A percentile compares a stretch with the other conserved stretches of the same genome.
phyloP scores from a whole-genome alignment of 495 filamentous ascomycete species.

The Monascus purpureus region DNA sequence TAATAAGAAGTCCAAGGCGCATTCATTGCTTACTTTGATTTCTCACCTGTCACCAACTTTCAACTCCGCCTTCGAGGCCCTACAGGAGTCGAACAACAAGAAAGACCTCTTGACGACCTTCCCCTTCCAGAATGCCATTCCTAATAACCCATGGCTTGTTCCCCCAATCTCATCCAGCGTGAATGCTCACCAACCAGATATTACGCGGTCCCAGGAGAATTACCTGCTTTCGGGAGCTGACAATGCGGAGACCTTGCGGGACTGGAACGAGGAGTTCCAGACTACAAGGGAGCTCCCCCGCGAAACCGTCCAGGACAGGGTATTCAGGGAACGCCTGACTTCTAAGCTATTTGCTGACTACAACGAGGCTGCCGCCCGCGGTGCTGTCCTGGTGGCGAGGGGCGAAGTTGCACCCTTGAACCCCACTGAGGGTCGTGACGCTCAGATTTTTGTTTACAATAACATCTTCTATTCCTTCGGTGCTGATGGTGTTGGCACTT shows the following conservation, averaged over 20 bases:
- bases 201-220: constrained; percentile 82
- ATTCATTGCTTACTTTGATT: constrained; percentile 77
- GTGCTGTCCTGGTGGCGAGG: constrained; percentile 83
- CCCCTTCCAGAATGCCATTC: constrained; percentile 85
- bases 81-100: constrained; percentile 68
- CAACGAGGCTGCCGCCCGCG: constrained; percentile 83
- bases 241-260: constrained; percentile 81
- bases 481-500: constrained; percentile 94
- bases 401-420: constrained; percentile 95
- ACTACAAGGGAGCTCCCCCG: constrained; percentile 86
- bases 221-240: constrained; percentile 83
- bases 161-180: constrained; percentile 46
- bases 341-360: constrained; percentile 97
- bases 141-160: constrained; percentile 86
- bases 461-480: constrained; percentile 99
- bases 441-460: constrained; percentile 98
- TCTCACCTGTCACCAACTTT: constrained; percentile 72
- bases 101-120: constrained; percentile 87
- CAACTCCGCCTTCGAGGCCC: constrained; percentile 48
- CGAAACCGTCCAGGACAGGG: constrained; percentile 85
- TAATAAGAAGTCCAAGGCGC: constrained; percentile 57
- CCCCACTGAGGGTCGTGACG: constrained; percentile 81
- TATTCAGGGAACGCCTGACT: constrained; percentile 87
- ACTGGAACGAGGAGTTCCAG: constrained; percentile 99
- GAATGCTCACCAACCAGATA: constrained; percentile 63